These are phyloP conservation scores for Lentinula boryana DNA, from an alignment of 768 basidiomycete genomes.

Conservation along the genomic window DNA sequence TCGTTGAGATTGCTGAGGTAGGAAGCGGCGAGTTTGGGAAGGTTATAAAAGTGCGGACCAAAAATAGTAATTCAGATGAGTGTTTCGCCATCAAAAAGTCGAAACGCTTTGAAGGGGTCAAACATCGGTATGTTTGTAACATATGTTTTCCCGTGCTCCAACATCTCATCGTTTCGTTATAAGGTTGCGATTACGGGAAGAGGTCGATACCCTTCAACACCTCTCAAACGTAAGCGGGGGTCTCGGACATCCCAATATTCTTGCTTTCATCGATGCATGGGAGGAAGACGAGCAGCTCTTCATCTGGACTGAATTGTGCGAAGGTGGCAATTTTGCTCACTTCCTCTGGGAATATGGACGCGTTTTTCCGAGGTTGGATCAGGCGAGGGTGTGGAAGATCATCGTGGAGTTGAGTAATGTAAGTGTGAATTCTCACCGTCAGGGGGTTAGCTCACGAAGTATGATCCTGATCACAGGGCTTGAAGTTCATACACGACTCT, in stretches of 20 bases:
- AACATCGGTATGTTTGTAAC: slow-evolving; percentile 67
- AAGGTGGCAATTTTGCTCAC: slow-evolving; percentile 82
- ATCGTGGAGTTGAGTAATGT: slow-evolving; percentile 85
- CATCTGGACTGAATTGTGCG: slow-evolving; percentile 94
- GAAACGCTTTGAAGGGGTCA: slow-evolving; percentile 84
- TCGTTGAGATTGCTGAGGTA: slow-evolving; percentile 71
- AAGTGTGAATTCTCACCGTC: slow-evolving; percentile 27
- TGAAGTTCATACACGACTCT: slow-evolving; percentile 83
- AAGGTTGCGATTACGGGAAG: slow-evolving; percentile 85
- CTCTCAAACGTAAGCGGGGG: slow-evolving; percentile 41
- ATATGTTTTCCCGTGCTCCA: slow-evolving; percentile 10
- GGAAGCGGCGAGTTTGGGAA: slow-evolving; percentile 93
- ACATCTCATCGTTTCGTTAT: slow-evolving; percentile 5
- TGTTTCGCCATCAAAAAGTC: slow-evolving; percentile 92
- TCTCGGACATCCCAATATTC: slow-evolving; percentile 68
- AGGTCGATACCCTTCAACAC: slow-evolving; percentile 86
- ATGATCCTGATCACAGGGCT: slow-evolving; percentile 43
- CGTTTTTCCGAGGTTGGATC: slow-evolving; percentile 78
- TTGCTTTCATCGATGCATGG: slow-evolving; percentile 92
- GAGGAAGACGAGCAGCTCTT: slow-evolving; percentile 84
- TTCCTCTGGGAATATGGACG: slow-evolving; percentile 93
- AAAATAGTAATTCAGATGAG: slow-evolving; percentile 43
- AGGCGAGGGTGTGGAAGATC: slow-evolving; percentile 95
- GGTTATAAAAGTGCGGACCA: slow-evolving; percentile 78
- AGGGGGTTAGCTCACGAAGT: not conserved